Percentiles rank a stretch among this genome's conserved stretches.
These are phyloP conservation scores for Pholiota adiposa DNA, from an alignment of 1,284 basidiomycete genomes.

Conservation along the genomic window DNA sequence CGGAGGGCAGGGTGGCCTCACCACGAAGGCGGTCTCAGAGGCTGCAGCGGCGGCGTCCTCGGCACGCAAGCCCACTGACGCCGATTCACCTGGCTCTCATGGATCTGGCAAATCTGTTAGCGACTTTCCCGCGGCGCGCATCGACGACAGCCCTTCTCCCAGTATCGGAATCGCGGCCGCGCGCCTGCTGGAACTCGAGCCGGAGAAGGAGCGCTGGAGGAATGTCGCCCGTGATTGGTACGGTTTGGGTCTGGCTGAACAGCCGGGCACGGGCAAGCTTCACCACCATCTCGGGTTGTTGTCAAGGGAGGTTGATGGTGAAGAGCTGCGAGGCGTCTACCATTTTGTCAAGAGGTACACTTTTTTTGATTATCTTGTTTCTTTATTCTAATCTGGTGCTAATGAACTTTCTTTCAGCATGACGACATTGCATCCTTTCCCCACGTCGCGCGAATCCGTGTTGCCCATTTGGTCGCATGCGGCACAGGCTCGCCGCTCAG, in stretches of 20 bases:
- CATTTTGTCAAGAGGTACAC: slow-evolving; percentile 94
- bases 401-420: slow-evolving; percentile 53
- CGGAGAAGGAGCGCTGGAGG: slow-evolving; percentile 93
- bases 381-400: slow-evolving; percentile 1
- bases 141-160: slow-evolving; percentile 72
- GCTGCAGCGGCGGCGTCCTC: slow-evolving; percentile 38
- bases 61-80: slow-evolving; percentile 15
- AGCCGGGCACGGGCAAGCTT: slow-evolving; percentile 89
- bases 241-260: slow-evolving; percentile 82
- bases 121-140: slow-evolving; percentile 55
- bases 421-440: slow-evolving; percentile 88
- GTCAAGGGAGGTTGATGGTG: slow-evolving; percentile 78
- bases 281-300: slow-evolving; percentile 96
- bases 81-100: slow-evolving; percentile 19
- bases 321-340: slow-evolving; percentile 88
- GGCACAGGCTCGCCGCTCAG: slow-evolving; percentile 72
- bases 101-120: slow-evolving; percentile 47
- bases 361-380: not conserved
- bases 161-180: slow-evolving; percentile 90
- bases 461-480: slow-evolving; percentile 82
- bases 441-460: slow-evolving; percentile 86
- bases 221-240: slow-evolving; percentile 94
- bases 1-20: slow-evolving; percentile 41
- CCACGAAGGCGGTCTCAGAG: slow-evolving; percentile 50
- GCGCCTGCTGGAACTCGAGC: slow-evolving; percentile 83